Conservation (phyloP, 139 green algal genomes). For the Chlamydomonas applanata region DNA sequence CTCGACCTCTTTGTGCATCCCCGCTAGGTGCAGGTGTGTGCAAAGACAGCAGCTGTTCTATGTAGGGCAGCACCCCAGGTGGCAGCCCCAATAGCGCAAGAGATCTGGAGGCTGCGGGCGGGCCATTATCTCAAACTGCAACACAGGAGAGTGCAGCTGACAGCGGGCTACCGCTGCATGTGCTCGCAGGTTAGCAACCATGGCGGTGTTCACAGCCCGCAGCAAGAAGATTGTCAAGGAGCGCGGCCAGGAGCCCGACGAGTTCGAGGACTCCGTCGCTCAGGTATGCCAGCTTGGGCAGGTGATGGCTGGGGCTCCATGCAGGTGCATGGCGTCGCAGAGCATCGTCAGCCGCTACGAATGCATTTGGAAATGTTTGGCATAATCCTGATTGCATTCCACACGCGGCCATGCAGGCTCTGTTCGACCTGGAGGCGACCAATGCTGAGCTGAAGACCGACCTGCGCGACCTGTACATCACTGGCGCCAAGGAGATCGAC, state of each 20-base stretch:
- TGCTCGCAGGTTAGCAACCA: not conserved
- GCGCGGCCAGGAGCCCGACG: conserved; percentile 83
- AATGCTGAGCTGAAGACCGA: conserved; percentile 98
- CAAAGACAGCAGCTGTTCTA: too few relatives aligned
- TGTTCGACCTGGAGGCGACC: conserved; percentile 99
- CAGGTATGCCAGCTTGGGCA: conserved; percentile 71
- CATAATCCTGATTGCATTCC: too few relatives aligned
- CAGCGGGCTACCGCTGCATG: too few relatives aligned
- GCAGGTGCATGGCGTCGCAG: not conserved
- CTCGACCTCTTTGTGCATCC: too few relatives aligned
- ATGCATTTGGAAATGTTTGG: too few relatives aligned
- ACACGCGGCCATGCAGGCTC: conserved; percentile 90
- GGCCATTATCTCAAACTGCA: too few relatives aligned
- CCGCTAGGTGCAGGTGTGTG: too few relatives aligned
- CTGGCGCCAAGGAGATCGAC: conserved; percentile 90
- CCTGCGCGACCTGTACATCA: conserved; percentile 98
- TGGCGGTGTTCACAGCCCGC: conserved; percentile 31
- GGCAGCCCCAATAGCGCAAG: too few relatives aligned
- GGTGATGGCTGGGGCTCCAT: not conserved
- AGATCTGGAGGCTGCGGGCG: too few relatives aligned
- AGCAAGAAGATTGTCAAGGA: conserved; percentile 99
- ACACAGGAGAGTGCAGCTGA: too few relatives aligned
- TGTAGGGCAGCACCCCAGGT: too few relatives aligned
- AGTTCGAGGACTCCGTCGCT: conserved; percentile 96
- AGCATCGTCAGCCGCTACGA: too few relatives aligned